A percentile compares a stretch with the other conserved stretches of the same genome.
Conservation (phyloP, 108 stramenopile species). For the Seminavis robusta region DNA sequence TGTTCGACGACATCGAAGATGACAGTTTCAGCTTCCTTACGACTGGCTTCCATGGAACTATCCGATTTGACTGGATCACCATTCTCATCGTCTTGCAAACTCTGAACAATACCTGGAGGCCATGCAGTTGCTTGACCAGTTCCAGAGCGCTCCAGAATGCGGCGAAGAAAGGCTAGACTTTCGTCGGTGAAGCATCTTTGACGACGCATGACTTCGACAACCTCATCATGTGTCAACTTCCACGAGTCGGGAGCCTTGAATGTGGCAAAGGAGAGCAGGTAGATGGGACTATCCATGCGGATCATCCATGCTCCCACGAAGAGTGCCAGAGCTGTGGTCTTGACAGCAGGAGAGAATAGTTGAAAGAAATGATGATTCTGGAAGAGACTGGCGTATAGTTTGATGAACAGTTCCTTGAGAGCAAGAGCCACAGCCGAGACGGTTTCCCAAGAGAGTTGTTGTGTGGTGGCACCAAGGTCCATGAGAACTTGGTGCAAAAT, state of each 20-base stretch:
- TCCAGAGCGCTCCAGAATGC: constrained; percentile 88
- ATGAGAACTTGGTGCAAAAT: constrained; percentile 71
- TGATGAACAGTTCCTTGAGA: constrained; percentile 51
- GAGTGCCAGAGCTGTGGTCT: constrained; percentile 65
- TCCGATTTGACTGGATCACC: constrained; percentile 62
- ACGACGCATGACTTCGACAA: constrained; percentile 88
- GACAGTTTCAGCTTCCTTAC: constrained; percentile 93
- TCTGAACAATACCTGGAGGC: constrained; percentile 93
- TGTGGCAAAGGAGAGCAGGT: constrained; percentile 88
- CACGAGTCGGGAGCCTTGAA: constrained; percentile 94
- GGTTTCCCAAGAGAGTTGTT: constrained; percentile 48
- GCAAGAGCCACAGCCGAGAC: constrained; percentile 46
- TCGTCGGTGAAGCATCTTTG: constrained; percentile 89
- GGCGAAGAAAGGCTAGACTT: constrained; percentile 82
- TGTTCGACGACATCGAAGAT: constrained; percentile 90
- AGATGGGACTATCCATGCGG: constrained; percentile 81
- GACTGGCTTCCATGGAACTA: constrained; percentile 81
- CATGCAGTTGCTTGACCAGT: constrained; percentile 95
- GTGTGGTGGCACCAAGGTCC: constrained; percentile 59
- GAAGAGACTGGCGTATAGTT: constrained; percentile 42
- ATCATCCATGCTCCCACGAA: constrained; percentile 65
- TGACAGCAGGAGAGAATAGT: constrained; percentile 72
- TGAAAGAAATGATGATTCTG: constrained; percentile 48
- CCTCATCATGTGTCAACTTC: constrained; percentile 86
- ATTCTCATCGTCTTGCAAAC: constrained; percentile 47